phyloP scores from a whole-genome alignment of 2,329 filamentous ascomycete species.

The Beauveria asiatica region DNA sequence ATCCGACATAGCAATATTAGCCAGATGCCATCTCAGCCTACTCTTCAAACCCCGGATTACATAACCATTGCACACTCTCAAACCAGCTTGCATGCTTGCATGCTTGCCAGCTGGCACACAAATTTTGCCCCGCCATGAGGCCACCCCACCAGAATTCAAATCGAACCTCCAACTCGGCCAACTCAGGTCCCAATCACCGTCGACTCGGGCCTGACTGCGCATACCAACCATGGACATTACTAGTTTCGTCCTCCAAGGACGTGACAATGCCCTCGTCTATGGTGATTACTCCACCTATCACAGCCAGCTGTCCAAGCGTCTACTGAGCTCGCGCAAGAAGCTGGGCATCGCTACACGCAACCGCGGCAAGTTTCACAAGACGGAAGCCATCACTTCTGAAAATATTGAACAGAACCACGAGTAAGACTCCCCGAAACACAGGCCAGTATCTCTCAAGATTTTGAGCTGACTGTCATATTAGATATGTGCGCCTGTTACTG shows the following conservation, averaged over 20 bases:
- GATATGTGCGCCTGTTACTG: conserved; percentile 70
- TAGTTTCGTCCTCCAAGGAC: conserved; percentile 65
- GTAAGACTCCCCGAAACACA: conserved; percentile 40
- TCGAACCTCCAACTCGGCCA: not conserved
- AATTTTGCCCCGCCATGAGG: conserved; percentile 13
- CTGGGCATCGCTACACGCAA: conserved; percentile 76
- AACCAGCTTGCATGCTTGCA: not conserved
- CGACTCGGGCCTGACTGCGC: conserved; percentile 1
- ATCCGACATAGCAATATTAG: too few relatives aligned
- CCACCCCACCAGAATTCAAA: conserved; percentile 10
- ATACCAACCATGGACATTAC: conserved; percentile 72
- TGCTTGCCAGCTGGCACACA: conserved; percentile 1
- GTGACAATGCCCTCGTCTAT: conserved; percentile 76
- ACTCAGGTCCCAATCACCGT: conserved; percentile 3
- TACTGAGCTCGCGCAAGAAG: conserved; percentile 78
- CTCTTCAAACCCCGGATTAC: conserved; percentile 5
- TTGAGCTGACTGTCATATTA: conserved; percentile 25
- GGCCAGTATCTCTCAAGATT: not conserved
- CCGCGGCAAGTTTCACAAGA: conserved; percentile 74
- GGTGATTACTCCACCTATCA: conserved; percentile 87
- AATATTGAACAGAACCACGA: conserved; percentile 67
- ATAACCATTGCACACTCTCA: not conserved
- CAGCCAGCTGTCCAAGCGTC: conserved; percentile 65
- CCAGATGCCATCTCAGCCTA: not conserved
- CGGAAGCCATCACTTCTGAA: conserved; percentile 60